These are phyloP conservation scores for Coccomyxa sp. DNA, from an alignment of 139 green algal species.

Conservation along the genomic window DNA sequence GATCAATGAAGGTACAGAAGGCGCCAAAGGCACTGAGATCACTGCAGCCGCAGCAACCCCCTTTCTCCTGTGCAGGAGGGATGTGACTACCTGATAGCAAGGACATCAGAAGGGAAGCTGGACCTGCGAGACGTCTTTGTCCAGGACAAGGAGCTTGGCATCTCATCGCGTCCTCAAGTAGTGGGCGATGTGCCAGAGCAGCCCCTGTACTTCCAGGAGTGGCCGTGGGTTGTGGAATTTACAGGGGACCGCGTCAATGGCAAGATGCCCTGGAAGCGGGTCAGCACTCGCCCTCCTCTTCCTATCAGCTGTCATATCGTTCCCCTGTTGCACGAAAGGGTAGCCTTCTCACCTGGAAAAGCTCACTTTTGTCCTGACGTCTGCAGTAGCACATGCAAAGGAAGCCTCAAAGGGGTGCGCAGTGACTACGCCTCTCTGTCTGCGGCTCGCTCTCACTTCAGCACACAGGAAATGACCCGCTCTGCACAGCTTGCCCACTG, in stretches of 20 bases:
- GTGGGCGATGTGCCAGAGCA: neutral
- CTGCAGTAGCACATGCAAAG: too few relatives aligned
- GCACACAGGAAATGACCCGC: neutral
- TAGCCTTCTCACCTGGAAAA: too few relatives aligned
- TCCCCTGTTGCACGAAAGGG: too few relatives aligned
- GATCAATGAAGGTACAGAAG: neutral
- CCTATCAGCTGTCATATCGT: too few relatives aligned
- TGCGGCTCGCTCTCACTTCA: too few relatives aligned
- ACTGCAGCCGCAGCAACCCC: too few relatives aligned
- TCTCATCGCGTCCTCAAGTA: constrained; percentile 5
- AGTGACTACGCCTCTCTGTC: too few relatives aligned
- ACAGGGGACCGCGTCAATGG: constrained; percentile 4
- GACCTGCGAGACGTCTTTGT: constrained; percentile 17
- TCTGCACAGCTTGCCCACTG: neutral
- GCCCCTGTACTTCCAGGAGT: neutral
- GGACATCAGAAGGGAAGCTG: constrained; percentile 2
- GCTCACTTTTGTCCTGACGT: too few relatives aligned
- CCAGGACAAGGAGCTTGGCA: constrained; percentile 8
- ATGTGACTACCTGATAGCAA: constrained; percentile 13
- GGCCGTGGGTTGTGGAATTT: constrained; percentile 3
- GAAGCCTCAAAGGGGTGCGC: too few relatives aligned
- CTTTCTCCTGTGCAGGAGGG: constrained; percentile 1
- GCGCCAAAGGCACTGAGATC: too few relatives aligned
- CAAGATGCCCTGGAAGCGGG: neutral
- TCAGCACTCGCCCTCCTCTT: too few relatives aligned